Evolutionary conservation across 192 early-diverging fungal genomes (phyloP).

Genomic region (Coemansia reversa): DNA sequence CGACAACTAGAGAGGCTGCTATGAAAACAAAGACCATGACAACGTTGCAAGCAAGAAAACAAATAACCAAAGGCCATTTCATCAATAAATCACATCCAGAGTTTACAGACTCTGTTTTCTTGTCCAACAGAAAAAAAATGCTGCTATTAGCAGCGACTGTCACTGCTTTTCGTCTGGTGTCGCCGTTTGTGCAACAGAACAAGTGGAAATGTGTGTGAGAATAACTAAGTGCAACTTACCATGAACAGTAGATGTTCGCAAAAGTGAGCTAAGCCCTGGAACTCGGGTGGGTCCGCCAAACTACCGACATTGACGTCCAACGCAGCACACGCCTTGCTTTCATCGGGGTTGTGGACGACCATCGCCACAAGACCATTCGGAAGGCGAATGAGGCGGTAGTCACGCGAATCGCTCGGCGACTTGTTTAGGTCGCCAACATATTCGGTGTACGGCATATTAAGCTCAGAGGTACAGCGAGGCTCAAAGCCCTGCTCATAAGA

Average conservation of each 20-base stretch:
- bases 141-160: too few species aligned
- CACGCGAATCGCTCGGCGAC: conserved; percentile 62
- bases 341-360: conserved; percentile 58
- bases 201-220: not conserved
- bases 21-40: too few species aligned
- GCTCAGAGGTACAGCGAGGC: conserved; percentile 12
- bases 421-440: conserved; percentile 52
- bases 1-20: too few species aligned
- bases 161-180: too few species aligned
- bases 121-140: too few species aligned
- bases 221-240: conserved; percentile 23
- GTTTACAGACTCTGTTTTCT: too few species aligned
- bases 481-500: conserved; percentile 34
- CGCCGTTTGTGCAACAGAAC: too few species aligned
- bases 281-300: conserved; percentile 64
- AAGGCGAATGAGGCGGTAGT: conserved; percentile 62
- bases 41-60: too few species aligned
- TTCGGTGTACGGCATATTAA: conserved; percentile 23
- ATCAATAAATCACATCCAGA: too few species aligned
- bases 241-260: conserved; percentile 79
- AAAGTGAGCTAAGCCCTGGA: conserved; percentile 77
- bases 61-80: too few species aligned
- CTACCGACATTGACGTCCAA: conserved; percentile 72
- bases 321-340: conserved; percentile 68
- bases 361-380: conserved; percentile 63